Evolutionary conservation across 805 yeast species (phyloP), one percentile per base, ranked within the genome.

Genomic region (Sugiyamaella chiloensis): DNA sequence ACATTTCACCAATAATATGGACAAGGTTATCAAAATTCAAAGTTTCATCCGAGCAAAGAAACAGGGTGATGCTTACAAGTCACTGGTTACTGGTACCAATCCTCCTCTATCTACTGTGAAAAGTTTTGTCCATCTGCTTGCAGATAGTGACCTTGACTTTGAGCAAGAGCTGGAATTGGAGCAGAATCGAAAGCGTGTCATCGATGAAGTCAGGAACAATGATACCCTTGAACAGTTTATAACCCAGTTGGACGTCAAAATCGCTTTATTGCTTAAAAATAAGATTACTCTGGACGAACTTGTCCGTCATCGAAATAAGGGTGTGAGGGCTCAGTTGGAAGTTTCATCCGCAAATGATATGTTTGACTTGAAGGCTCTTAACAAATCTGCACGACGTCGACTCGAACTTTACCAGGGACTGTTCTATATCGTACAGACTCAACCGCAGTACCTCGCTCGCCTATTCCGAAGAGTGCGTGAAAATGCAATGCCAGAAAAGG

Each of bases 351-450:
- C 59, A 6, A 64, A 62, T 1, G 69, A 61, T 36, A 62, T 61
- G 21, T 64, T 68, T 48, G 70, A 69, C 44, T 54, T 68, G 40
- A 65, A 61, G 46, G 64, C 70, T 0, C 60, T 71, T 24, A 67
- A 64, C 50, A 69, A 69, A 55, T 44, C 68, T 3, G 60, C 72
- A 4, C 59, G 74, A 24, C 60, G 66, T 26, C 72, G 87, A 50
- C 70, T 81, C 43, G 89, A 83, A 51, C 64, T 79, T 1, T 86
- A 85, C 64, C 96, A 84, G 57, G 84, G 86, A 19, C 60, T 91
- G 44, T 82, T 93, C 56, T 93, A 84, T 60, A 67, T 91, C 21
- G 64, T 93, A 37, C 98, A 93, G 62, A 85, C 95, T 0, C 87
- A 87, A 58, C 86, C 96, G 0, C 62, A 65, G 0, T 91, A 91